A percentile compares a stretch with the other conserved stretches of the same genome.
These are phyloP conservation scores for Aschersonia sp. DNA, from an alignment of 2,329 filamentous ascomycete genomes.

Conservation along the genomic window DNA sequence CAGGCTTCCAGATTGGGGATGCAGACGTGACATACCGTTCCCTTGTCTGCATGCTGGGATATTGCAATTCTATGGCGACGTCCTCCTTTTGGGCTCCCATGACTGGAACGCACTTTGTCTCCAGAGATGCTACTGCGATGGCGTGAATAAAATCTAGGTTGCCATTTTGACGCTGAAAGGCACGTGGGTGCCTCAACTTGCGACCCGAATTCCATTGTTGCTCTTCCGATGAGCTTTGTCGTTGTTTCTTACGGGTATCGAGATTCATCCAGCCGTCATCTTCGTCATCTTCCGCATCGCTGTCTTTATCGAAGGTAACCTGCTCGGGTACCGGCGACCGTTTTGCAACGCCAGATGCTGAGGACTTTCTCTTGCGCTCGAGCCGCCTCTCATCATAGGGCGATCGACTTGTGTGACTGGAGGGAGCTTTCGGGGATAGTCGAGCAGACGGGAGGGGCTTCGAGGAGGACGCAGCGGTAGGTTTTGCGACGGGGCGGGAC, in stretches of 20 bases:
- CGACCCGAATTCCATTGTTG: slow-evolving; percentile 31
- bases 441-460: slow-evolving; percentile 20
- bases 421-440: slow-evolving; percentile 24
- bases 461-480: slow-evolving; percentile 10
- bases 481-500: slow-evolving; percentile 12
- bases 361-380: slow-evolving; percentile 35
- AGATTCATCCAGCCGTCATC: slow-evolving; percentile 38
- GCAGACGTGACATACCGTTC: slow-evolving; percentile 40
- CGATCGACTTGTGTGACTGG: slow-evolving; percentile 24
- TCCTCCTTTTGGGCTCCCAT: slow-evolving; percentile 35
- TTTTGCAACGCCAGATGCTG: slow-evolving; percentile 11
- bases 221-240: slow-evolving; percentile 24
- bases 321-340: slow-evolving; percentile 31
- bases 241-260: slow-evolving; percentile 33
- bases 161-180: slow-evolving; percentile 27
- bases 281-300: slow-evolving; percentile 35
- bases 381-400: slow-evolving; percentile 22
- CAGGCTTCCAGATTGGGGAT: no score
- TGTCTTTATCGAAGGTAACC: slow-evolving; percentile 35
- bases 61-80: slow-evolving; percentile 58
- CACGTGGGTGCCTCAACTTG: slow-evolving; percentile 28
- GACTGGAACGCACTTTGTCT: slow-evolving; percentile 34
- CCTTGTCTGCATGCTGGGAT: slow-evolving; percentile 58
- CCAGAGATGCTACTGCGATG: slow-evolving; percentile 37
- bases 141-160: slow-evolving; percentile 41